Base-by-base conservation (phyloP, 2,329 filamentous ascomycete species). In the Exophiala sideris region DNA sequence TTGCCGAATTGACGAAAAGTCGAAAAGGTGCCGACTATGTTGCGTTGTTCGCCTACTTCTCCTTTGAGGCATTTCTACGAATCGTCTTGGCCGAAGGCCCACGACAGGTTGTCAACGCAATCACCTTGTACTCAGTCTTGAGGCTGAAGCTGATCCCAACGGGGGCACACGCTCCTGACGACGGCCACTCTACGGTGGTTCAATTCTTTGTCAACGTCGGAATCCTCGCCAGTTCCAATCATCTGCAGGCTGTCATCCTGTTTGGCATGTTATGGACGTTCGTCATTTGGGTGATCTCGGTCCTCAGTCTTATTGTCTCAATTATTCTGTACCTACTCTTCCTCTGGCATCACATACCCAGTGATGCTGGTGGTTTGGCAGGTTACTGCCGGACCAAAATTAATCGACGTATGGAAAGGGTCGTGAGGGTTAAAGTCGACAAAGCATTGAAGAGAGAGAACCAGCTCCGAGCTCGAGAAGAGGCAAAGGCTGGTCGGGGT, bases 301-400 rank as follows among this genome's bases (percentile, higher is more conserved):
- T 88, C 5, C 68, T 97, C 50, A 79, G 76, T 52, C 78, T 97
- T 47, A 74, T 92, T n/a, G 67, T 88, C 8, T 90, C 89, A 0
- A 75, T 85, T 18, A 65, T 95, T 1, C 84, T 95, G 56, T 97
- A 95, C 71, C 71, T 96, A 35, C 82, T 89, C 65, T 99, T 96
- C 70, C 79, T 99, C 5, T 96, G 88, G 82, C 88, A 94, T 71
- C 94, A 92, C 72, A 92, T 99, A 57, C 91, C 91, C 1, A 81
- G 81, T 34, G 78, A 83, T 9, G 91, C 96, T 66, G 89, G 90
- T 5, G 86, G 88, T 6, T 78, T 99, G 29, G 83, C 84, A 4
- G 85, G 85, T 21, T 99, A 95, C 73, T 97, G 94, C 69, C 87
- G 89, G 58, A 86, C 91, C 42, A 97, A 97, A 75, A 86, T 96